Percentiles rank a stretch among this genome's conserved stretches.
Evolutionary conservation across 371 early-diverging fungal genomes (phyloP).

Genomic region (Mucor saturninus): DNA sequence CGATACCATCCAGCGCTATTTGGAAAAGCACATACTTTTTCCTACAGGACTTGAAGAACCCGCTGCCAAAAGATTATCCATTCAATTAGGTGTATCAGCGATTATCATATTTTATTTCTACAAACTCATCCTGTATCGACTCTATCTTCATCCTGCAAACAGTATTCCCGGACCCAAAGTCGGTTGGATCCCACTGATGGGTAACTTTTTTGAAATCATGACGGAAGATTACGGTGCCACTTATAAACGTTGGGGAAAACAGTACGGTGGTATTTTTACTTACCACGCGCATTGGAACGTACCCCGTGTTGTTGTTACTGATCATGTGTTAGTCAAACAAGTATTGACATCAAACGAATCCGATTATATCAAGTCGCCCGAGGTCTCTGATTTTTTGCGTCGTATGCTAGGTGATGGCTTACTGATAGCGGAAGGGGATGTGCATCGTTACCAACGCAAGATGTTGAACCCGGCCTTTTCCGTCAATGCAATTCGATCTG

Average conservation of each 20-base stretch:
- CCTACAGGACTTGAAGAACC: constrained; percentile 5
- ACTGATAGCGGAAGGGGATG: constrained; percentile 61
- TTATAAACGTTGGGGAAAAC: constrained; percentile 53
- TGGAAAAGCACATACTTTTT: constrained; percentile 8
- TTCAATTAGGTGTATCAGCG: constrained; percentile 23
- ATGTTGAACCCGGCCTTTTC: constrained; percentile 73
- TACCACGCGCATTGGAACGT: constrained; percentile 58
- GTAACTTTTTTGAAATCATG: constrained; percentile 55
- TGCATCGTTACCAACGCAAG: constrained; percentile 68
- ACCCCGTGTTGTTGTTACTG: constrained; percentile 56
- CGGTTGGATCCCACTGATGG: constrained; percentile 55
- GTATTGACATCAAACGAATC: constrained; percentile 55
- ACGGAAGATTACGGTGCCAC: constrained; percentile 55
- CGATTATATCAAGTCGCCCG: constrained; percentile 54
- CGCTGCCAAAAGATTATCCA: constrained; percentile 10
- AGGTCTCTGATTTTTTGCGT: constrained; percentile 30
- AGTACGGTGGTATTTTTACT: constrained; percentile 57
- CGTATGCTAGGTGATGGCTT: constrained; percentile 61
- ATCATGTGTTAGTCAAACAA: constrained; percentile 55
- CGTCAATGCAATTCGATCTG: constrained; percentile 48
- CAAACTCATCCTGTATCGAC: constrained; percentile 45
- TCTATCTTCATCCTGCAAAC: constrained; percentile 52
- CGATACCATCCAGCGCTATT: constrained; percentile 15
- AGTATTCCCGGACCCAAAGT: constrained; percentile 65
- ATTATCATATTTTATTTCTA: constrained; percentile 20